These are phyloP conservation scores for Santalum album DNA, from an alignment of 164 flowering plant species.

Conservation along the genomic window DNA sequence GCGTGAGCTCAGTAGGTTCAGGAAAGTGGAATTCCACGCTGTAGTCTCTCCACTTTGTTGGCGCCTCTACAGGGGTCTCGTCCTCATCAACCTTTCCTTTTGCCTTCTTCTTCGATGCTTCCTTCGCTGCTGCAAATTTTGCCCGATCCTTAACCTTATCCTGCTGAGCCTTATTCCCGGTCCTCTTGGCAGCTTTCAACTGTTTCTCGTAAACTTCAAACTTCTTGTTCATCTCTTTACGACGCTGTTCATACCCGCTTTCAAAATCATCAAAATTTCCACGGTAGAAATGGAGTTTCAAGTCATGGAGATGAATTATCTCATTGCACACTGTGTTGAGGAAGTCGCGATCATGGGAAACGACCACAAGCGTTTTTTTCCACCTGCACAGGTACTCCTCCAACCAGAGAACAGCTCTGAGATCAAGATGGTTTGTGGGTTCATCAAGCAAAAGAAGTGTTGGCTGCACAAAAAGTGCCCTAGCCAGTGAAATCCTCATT, in stretches of 20 bases:
- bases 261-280: conserved; percentile 81
- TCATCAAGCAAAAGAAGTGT: conserved; percentile 72
- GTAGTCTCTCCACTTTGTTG: conserved; percentile 69
- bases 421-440: conserved; percentile 89
- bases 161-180: conserved; percentile 57
- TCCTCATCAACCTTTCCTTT: conserved; percentile 70
- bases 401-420: conserved; percentile 80
- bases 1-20: conserved; percentile 76
- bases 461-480: conserved; percentile 84
- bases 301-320: conserved; percentile 76
- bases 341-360: conserved; percentile 80
- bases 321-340: conserved; percentile 70
- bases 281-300: conserved; percentile 59
- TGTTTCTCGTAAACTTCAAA: conserved; percentile 62
- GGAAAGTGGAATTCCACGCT: conserved; percentile 73
- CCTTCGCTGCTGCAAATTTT: conserved; percentile 51
- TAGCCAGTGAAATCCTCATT: conserved; percentile 79
- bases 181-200: conserved; percentile 66
- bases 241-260: conserved; percentile 68
- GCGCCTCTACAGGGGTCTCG: conserved; percentile 51
- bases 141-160: conserved; percentile 76
- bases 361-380: conserved; percentile 86
- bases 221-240: conserved; percentile 71
- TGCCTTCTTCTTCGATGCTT: conserved; percentile 54
- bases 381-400: conserved; percentile 76